phyloP scores from a whole-genome alignment of 768 basidiomycete genomes.

The Boletales sp. region DNA sequence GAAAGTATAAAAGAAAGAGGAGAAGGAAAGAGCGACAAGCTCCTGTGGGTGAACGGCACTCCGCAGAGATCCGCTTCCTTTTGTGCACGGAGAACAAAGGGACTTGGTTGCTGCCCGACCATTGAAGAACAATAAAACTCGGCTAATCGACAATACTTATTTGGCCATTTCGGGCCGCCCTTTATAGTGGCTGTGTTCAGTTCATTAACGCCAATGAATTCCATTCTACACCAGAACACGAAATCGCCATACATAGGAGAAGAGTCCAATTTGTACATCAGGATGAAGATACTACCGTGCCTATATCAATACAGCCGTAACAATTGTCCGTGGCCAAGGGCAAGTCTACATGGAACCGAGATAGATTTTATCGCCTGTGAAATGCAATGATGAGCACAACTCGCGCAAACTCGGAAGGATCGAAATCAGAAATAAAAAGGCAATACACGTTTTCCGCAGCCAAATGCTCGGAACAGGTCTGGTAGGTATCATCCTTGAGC shows the following conservation, averaged over 20 bases:
- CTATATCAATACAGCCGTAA: background rate
- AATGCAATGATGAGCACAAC: background rate
- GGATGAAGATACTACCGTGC: background rate
- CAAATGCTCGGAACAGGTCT: slow-evolving; percentile 74
- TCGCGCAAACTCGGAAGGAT: too few relatives aligned
- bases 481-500: slow-evolving; percentile 58
- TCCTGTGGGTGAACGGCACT: slow-evolving; percentile 11
- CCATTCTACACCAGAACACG: background rate
- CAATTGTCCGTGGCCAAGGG: slow-evolving; percentile 9
- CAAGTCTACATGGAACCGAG: too few relatives aligned
- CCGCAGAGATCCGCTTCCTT: slow-evolving; percentile 23
- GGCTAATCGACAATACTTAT: slow-evolving; percentile 2
- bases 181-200: slow-evolving; percentile 9
- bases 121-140: slow-evolving; percentile 23
- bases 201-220: background rate
- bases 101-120: slow-evolving; percentile 17
- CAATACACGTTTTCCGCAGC: slow-evolving; percentile 63
- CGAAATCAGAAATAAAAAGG: slow-evolving; percentile 36
- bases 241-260: background rate
- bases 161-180: slow-evolving; percentile 4
- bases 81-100: slow-evolving; percentile 26
- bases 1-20: slow-evolving; percentile 14
- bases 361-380: slow-evolving; percentile 3
- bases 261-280: slow-evolving; percentile 6
- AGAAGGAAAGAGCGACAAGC: slow-evolving; percentile 21